Conservation (phyloP, 768 basidiomycete genomes). For the Lentinula detonsa region DNA sequence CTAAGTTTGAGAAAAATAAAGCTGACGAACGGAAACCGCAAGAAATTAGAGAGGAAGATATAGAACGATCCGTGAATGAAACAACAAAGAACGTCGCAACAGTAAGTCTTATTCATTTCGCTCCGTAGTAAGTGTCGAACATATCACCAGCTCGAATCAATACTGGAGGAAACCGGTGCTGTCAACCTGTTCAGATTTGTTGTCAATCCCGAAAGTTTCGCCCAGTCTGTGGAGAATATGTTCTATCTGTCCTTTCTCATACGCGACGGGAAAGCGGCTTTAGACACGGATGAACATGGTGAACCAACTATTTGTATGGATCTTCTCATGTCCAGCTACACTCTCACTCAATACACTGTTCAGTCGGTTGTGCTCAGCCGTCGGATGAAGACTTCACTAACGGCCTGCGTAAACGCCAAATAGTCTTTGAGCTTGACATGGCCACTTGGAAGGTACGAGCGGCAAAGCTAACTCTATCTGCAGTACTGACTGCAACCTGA, state of each 20-base stretch:
- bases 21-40: conserved; percentile 67
- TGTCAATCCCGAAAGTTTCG: conserved; percentile 85
- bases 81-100: conserved; percentile 80
- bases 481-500: not conserved
- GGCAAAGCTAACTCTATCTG: not conserved
- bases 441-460: conserved; percentile 74
- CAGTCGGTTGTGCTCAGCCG: conserved; percentile 63
- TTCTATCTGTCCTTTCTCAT: conserved; percentile 95
- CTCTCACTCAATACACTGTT: not conserved
- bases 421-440: conserved; percentile 91
- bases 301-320: conserved; percentile 67
- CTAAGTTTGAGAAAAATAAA: conserved; percentile 67
- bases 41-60: conserved; percentile 79
- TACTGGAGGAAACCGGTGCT: conserved; percentile 41
- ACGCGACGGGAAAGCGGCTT: conserved; percentile 73
- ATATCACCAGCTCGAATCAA: conserved; percentile 46
- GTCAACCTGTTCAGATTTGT: conserved; percentile 85
- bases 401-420: conserved; percentile 71
- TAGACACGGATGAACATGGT: conserved; percentile 61
- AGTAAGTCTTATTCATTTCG: conserved; percentile 33
- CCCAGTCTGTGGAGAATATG: conserved; percentile 93
- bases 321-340: not conserved
- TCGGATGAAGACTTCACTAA: conserved; percentile 54
- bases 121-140: not conserved
- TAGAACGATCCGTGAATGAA: conserved; percentile 79